These are phyloP conservation scores for Talaromyces sp. DNA, from an alignment of 2,329 filamentous ascomycete species.

Conservation along the genomic window DNA sequence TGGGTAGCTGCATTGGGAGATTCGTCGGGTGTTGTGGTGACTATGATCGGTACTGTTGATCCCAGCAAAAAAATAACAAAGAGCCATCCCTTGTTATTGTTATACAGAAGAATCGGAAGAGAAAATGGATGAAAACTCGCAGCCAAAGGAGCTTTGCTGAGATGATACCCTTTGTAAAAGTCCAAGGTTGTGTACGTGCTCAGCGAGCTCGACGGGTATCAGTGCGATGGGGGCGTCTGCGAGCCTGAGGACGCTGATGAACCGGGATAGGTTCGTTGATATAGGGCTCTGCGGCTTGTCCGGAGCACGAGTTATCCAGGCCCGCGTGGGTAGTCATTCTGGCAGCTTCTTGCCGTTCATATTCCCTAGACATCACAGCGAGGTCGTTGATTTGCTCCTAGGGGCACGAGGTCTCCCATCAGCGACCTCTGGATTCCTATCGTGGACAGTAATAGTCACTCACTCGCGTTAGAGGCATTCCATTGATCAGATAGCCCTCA, in stretches of 20 bases:
- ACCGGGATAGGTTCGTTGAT: slow-evolving; percentile 42
- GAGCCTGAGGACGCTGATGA: slow-evolving; percentile 21
- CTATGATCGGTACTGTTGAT: slow-evolving; percentile 7
- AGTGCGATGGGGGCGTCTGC: slow-evolving; percentile 25
- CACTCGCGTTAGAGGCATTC: slow-evolving; percentile 44
- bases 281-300: slow-evolving; percentile 31
- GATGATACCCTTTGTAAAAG: neutral
- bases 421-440: slow-evolving; percentile 2
- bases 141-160: neutral
- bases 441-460: slow-evolving; percentile 10
- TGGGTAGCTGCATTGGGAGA: neutral
- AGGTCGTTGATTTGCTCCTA: slow-evolving; percentile 49
- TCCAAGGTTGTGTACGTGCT: neutral
- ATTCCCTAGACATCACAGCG: slow-evolving; percentile 43
- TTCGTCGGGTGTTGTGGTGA: neutral
- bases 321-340: slow-evolving; percentile 36
- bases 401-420: slow-evolving; percentile 10
- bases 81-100: slow-evolving; percentile 6
- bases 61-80: slow-evolving; percentile 11
- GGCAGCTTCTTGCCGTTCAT: slow-evolving; percentile 44
- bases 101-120: slow-evolving; percentile 3
- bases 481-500: slow-evolving; percentile 46
- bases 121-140: neutral
- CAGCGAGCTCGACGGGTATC: slow-evolving; percentile 21
- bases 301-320: slow-evolving; percentile 17